Evolutionary conservation across 2,329 filamentous ascomycete genomes (phyloP).

Genomic region (Lachnellula arida): DNA sequence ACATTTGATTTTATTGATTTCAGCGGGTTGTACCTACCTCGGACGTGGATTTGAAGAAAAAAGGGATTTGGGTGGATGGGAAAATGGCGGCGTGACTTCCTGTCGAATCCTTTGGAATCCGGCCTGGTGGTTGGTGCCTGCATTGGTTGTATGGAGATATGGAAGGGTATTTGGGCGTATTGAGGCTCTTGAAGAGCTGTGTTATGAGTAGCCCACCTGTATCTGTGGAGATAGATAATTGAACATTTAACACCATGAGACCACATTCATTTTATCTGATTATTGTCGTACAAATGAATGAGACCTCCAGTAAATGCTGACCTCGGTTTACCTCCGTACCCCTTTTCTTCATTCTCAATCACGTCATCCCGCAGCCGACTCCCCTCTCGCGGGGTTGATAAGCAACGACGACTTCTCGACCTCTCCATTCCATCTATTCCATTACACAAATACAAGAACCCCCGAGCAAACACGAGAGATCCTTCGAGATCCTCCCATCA

Average conservation of each 20-base stretch:
- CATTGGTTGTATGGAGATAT: background rate
- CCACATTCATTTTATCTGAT: background rate
- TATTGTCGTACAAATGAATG: background rate
- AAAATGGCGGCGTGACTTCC: conserved; percentile 13
- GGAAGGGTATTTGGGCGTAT: background rate
- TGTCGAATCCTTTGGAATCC: background rate
- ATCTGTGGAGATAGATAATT: background rate
- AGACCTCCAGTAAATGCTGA: background rate
- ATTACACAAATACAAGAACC: background rate
- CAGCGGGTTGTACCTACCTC: background rate
- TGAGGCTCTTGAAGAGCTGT: background rate
- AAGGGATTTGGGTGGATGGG: conserved; percentile 2
- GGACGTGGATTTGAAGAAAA: background rate
- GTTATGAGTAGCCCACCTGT: background rate
- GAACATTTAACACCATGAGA: background rate
- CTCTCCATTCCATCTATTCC: too few species aligned
- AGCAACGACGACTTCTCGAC: background rate
- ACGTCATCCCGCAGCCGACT: background rate
- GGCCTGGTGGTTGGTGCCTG: background rate
- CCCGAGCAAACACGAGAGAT: background rate
- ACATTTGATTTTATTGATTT: conserved; percentile 10
- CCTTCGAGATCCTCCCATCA: background rate
- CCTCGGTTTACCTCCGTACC: background rate
- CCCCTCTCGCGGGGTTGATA: conserved; percentile 1
- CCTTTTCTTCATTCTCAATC: background rate